These are phyloP conservation scores for Pseudomassariella vexata DNA, from an alignment of 2,329 filamentous ascomycete genomes.

Conservation along the genomic window DNA sequence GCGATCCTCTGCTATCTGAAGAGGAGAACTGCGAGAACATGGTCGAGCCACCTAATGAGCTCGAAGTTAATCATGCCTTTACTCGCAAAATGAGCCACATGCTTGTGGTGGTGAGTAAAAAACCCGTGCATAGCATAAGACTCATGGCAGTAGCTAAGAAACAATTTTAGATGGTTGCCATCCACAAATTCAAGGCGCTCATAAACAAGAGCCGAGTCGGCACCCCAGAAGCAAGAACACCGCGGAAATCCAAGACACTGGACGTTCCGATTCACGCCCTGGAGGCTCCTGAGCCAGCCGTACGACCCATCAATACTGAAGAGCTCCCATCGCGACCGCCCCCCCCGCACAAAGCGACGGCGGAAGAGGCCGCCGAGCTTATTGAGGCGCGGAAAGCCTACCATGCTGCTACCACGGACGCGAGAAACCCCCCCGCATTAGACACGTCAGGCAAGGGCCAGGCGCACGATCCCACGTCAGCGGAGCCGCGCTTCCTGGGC, in stretches of 20 bases:
- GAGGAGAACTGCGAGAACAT: constrained; percentile 82
- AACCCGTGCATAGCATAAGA: constrained; percentile 80
- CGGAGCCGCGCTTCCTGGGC: constrained; percentile 61
- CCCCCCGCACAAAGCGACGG: constrained; percentile 24
- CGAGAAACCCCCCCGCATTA: no score
- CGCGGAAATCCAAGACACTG: constrained; percentile 12
- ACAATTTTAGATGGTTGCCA: constrained; percentile 72
- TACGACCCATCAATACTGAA: background rate
- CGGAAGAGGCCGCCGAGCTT: constrained; percentile 43
- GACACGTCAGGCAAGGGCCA: constrained; percentile 47
- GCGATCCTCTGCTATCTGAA: constrained; percentile 69
- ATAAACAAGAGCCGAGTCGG: constrained; percentile 41
- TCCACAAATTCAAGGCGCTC: constrained; percentile 78
- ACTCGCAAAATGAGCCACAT: constrained; percentile 85
- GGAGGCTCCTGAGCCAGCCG: background rate
- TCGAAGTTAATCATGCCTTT: constrained; percentile 86
- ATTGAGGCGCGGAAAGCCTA: constrained; percentile 40
- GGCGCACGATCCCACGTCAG: constrained; percentile 58
- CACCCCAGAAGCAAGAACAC: constrained; percentile 32
- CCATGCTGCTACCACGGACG: constrained; percentile 23
- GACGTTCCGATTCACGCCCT: constrained; percentile 9
- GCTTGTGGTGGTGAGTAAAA: constrained; percentile 65
- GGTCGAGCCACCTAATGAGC: constrained; percentile 78
- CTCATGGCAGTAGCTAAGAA: constrained; percentile 76
- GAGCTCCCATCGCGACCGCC: constrained; percentile 7